A percentile compares a stretch with the other conserved stretches of the same genome.
Conservation (phyloP, 495 filamentous ascomycete species). For the Cladorrhinum samala region DNA sequence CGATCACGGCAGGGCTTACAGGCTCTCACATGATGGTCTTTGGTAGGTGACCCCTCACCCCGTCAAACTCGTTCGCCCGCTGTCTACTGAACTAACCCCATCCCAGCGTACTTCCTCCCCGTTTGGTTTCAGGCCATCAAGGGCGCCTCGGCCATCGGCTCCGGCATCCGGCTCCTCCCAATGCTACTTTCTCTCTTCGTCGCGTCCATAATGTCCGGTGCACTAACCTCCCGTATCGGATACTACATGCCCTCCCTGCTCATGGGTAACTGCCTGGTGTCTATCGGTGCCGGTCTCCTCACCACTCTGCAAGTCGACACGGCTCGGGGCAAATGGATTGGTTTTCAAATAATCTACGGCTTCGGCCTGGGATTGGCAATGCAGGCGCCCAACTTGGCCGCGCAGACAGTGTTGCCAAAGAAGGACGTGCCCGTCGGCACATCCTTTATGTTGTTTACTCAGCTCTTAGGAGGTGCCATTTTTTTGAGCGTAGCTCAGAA, state of each 20-base stretch:
- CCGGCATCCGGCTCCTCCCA: constrained; percentile 61
- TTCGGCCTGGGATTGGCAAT: constrained; percentile 54
- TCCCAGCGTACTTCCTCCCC: constrained; percentile 49
- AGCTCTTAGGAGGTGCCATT: constrained; percentile 57
- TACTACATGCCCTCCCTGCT: constrained; percentile 49
- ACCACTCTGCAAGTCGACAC: constrained; percentile 51
- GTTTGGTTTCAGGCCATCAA: constrained; percentile 70
- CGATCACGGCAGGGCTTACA: constrained; percentile 28
- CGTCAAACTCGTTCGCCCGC: background rate
- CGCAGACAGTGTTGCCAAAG: constrained; percentile 40
- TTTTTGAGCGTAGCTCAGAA: constrained; percentile 57
- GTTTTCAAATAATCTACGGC: constrained; percentile 51
- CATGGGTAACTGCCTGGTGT: constrained; percentile 41
- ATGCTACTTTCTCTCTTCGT: constrained; percentile 54
- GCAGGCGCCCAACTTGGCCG: constrained; percentile 50
- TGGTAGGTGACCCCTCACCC: constrained; percentile 39
- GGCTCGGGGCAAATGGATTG: constrained; percentile 49
- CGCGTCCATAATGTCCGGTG: constrained; percentile 45
- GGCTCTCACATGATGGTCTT: constrained; percentile 30
- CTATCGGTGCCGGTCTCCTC: constrained; percentile 56
- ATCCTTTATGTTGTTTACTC: constrained; percentile 54
- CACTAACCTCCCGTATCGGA: constrained; percentile 1
- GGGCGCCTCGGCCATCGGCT: constrained; percentile 49
- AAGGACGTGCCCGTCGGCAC: constrained; percentile 51
- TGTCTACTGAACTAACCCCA: background rate